phyloP scores from a whole-genome alignment of 2,329 filamentous ascomycete genomes.

The Amylocarpus encephaloides region DNA sequence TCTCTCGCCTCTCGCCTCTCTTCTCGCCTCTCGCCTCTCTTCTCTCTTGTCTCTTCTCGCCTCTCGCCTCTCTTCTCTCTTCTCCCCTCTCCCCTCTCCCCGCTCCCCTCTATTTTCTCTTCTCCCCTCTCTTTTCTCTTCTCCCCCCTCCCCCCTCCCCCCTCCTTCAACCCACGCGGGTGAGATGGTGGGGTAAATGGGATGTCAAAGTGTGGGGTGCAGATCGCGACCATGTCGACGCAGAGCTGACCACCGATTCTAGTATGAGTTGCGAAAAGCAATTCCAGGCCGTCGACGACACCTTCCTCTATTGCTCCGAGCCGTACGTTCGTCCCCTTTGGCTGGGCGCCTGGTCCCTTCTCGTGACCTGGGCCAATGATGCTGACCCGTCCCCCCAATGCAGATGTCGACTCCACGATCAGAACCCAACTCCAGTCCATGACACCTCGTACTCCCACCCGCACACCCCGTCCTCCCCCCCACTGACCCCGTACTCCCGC shows the following conservation, averaged over 20 bases:
- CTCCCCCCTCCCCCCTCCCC: slow-evolving; percentile 5
- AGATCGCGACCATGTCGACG: slow-evolving; percentile 8
- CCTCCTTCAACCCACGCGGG: background rate
- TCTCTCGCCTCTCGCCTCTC: slow-evolving; percentile 6
- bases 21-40: slow-evolving; percentile 5
- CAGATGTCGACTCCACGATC: slow-evolving; percentile 28
- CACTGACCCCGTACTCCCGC: slow-evolving; percentile 25
- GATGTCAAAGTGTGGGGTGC: slow-evolving; percentile 21
- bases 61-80: background rate
- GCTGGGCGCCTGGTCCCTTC: background rate
- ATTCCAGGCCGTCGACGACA: slow-evolving; percentile 52
- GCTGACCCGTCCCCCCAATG: slow-evolving; percentile 1
- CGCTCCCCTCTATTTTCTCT: background rate
- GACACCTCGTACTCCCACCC: slow-evolving; percentile 15
- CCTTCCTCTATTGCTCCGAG: slow-evolving; percentile 57
- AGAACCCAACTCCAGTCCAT: slow-evolving; percentile 17
- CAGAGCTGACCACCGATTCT: slow-evolving; percentile 21
- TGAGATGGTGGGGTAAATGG: slow-evolving; percentile 6
- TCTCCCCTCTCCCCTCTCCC: background rate
- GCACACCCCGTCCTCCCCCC: slow-evolving; percentile 28
- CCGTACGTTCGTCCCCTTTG: slow-evolving; percentile 39
- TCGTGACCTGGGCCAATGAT: slow-evolving; percentile 22
- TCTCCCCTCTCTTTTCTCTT: slow-evolving; percentile 6
- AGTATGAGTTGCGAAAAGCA: slow-evolving; percentile 65
- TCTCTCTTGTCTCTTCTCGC: background rate